Evolutionary conservation across 495 filamentous ascomycete species (phyloP), one percentile per base, ranked within the genome.

Genomic region (Neurospora africana): DNA sequence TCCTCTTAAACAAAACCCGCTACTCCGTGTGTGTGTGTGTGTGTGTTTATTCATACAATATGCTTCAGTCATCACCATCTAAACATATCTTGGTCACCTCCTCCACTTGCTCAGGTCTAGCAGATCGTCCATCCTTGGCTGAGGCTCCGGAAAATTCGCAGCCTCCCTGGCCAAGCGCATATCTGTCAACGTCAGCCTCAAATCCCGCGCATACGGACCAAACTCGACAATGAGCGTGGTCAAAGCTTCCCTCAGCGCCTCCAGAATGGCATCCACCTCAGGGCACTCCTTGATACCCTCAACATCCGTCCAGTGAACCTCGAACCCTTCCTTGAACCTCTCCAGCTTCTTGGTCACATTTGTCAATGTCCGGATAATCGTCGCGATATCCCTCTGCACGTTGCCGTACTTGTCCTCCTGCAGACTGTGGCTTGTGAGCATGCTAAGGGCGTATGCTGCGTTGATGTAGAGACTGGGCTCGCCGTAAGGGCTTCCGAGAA

Each of bases 401-500:
- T 91, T 90, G 35, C 95, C 95, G 75, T 88, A 96, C n/a, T 84
- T 84, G 79, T 99, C 95, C 81, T 99, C 95, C 11, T 82, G 82
- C 38, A 98, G 81, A 79, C 90, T 93, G 47, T 85, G 84, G n/a
- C 91, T 85, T 19, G 91, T 86, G 8, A 99, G 85, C 43, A 82
- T 83, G 11, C 88, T 86, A 44, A 98, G 81, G 1, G 90, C 88
- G 71, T 89, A 87, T 40, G 90, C 86, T 9, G 93, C 91, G 77
- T 94, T 89, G 69, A 91, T 77, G 73, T 94, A 89, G 23, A 88
- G 78, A 70, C 84, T 86, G 2, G 89, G 78, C 76, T 89, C 87
- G 19, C 89, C 88, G 72, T 89, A 87, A 0, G 93, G 93, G 7
- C 83, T 77, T 38, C 92, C 93, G 21, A 92, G 84, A 11, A 96